These are phyloP conservation scores for Cyclostephanos invisitatus DNA, from an alignment of 108 stramenopile species.

Conservation along the genomic window DNA sequence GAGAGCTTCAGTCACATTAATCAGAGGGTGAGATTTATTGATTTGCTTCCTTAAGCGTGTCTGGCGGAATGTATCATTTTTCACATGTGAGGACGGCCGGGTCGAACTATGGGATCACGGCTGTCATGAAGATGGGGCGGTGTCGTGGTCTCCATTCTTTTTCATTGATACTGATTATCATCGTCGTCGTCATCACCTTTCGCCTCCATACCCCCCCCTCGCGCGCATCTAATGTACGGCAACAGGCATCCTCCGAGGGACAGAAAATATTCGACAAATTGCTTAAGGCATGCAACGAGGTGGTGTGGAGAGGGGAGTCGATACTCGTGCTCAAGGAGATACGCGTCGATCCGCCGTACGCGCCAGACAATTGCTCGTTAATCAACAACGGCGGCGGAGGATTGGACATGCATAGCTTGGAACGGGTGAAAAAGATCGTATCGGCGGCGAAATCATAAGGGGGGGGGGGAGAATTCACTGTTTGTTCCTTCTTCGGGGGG, in stretches of 20 bases:
- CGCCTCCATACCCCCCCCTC: slow-evolving; percentile 2
- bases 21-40: slow-evolving; percentile 61
- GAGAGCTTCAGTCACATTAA: slow-evolving; percentile 81
- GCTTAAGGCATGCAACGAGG: slow-evolving; percentile 81
- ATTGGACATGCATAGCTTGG: slow-evolving; percentile 69
- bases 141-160: neutral
- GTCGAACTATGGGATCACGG: slow-evolving; percentile 1
- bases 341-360: slow-evolving; percentile 83
- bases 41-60: neutral
- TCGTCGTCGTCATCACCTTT: neutral
- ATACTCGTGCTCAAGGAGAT: slow-evolving; percentile 69
- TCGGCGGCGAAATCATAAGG: slow-evolving; percentile 3
- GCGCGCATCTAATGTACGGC: neutral
- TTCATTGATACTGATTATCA: neutral
- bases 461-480: neutral
- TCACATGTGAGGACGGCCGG: neutral
- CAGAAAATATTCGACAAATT: slow-evolving; percentile 82
- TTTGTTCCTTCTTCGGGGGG: neutral
- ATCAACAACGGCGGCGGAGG: slow-evolving; percentile 23
- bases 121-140: neutral
- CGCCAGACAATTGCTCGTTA: slow-evolving; percentile 62
- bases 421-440: slow-evolving; percentile 84
- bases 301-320: slow-evolving; percentile 66
- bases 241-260: slow-evolving; percentile 72
- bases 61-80: slow-evolving; percentile 19